A percentile compares a stretch with the other conserved stretches of the same genome.
phyloP scores from a whole-genome alignment of 495 filamentous ascomycete genomes.

The Trichoderma gamsii region DNA sequence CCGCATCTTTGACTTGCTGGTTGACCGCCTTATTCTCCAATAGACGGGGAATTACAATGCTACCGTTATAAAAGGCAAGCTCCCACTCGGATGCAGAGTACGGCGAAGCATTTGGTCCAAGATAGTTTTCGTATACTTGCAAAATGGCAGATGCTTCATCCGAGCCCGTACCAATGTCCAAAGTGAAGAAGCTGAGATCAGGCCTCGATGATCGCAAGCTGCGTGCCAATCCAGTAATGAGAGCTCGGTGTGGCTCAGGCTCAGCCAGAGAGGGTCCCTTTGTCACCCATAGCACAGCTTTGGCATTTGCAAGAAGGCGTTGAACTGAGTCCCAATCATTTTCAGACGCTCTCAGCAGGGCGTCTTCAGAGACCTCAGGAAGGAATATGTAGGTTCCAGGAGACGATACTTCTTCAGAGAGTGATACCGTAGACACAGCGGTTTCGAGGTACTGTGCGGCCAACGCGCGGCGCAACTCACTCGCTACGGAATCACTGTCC shows the following conservation, averaged over 20 bases:
- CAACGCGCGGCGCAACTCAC: not conserved
- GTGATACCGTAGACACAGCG: not conserved
- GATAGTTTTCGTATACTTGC: not conserved
- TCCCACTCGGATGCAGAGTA: constrained; percentile 7
- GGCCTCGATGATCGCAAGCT: constrained; percentile 47
- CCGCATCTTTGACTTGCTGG: not conserved
- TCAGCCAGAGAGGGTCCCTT: constrained; percentile 37
- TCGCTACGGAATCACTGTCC: not conserved
- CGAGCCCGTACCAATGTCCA: constrained; percentile 39
- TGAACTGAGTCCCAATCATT: not conserved
- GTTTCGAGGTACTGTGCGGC: not conserved
- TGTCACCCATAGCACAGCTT: constrained; percentile 48
- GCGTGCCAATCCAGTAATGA: constrained; percentile 46
- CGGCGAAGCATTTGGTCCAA: not conserved
- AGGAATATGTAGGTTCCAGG: constrained; percentile 8
- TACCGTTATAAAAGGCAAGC: not conserved
- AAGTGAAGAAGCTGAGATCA: constrained; percentile 43
- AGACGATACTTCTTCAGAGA: not conserved
- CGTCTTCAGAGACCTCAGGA: not conserved
- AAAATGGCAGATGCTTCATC: not conserved
- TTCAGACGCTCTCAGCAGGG: not conserved
- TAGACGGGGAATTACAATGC: constrained; percentile 1
- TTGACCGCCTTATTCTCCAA: constrained; percentile 5
- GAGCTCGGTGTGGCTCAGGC: constrained; percentile 43
- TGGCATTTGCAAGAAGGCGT: constrained; percentile 22